Base-by-base conservation (phyloP, 148 eudicot species). In the Rhododendron vialii region DNA sequence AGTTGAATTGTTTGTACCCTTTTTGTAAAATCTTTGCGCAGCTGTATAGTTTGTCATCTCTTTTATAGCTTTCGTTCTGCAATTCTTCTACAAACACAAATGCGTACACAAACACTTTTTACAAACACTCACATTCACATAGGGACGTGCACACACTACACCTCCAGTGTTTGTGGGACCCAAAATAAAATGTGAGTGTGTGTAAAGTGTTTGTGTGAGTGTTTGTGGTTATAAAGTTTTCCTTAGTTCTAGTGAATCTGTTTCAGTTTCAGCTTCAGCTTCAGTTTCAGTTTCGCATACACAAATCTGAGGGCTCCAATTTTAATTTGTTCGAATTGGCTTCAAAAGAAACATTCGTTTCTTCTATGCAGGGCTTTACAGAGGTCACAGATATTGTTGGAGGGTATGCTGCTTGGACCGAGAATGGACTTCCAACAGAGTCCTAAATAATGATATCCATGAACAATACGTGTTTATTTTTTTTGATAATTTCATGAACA, bases 391-490 rank as follows among this genome's bases (percentile, higher is more conserved):
- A 95, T 61, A 65, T 93, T 24, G 93, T 95, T 55, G 98, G 98
- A 50, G 98, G 98, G 47, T 93, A 87, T 82, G 88, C 90, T 24
- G 93, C 95, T 71, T 95, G 98, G 98, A 71, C 86, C 11, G 91
- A 92, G 84, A 89, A 83, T 76, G 92, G 87, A 59, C 93, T 92
- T 69, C 93, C 95, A 78, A 88, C 82, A 12, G 91, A 78, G 85
- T n/a, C 84, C 7, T 93, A 88, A 87, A 86, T 24, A 18, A 3
- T 3, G 7, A 57, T 10, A 33, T 55, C 17, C 18, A 13, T 47
- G 61, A 41, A 30, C n/a, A 17, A 47, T 12, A 13, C 51, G 6
- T 41, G 45, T 6, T 41, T 41, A 5, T 41, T 41, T 6, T 3
- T 41, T 41, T 41, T 41, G 45, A 41, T 6, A 6, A 41, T 41